phyloP scores from a whole-genome alignment of 169 alveolate species.

The Plasmodium coatneyi region DNA sequence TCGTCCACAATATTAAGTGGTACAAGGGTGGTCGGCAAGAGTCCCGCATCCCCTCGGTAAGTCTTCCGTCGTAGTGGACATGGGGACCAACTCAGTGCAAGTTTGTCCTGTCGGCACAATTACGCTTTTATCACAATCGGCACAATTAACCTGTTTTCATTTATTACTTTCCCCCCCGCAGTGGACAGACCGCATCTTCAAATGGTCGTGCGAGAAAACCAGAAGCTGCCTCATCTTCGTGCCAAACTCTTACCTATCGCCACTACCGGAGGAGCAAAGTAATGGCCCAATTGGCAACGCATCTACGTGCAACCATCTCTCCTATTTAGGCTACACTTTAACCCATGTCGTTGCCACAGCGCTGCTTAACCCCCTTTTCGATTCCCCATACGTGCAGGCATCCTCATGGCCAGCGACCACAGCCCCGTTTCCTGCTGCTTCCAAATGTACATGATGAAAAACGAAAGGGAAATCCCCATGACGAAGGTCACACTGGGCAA shows the following conservation, averaged over 20 bases:
- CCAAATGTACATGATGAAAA: constrained; percentile 70
- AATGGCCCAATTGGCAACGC: background rate
- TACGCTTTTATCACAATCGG: background rate
- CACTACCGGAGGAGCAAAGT: constrained; percentile 75
- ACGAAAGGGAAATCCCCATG: constrained; percentile 55
- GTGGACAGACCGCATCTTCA: constrained; percentile 87
- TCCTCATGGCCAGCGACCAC: constrained; percentile 84
- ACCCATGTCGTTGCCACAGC: background rate
- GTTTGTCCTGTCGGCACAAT: background rate
- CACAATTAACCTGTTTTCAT: background rate
- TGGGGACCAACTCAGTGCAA: background rate
- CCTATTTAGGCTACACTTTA: background rate
- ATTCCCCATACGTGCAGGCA: constrained; percentile 31
- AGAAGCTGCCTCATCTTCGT: constrained; percentile 79
- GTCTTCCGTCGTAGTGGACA: background rate
- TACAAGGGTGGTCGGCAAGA: constrained; percentile 84
- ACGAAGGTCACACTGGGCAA: constrained; percentile 40
- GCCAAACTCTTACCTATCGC: constrained; percentile 77
- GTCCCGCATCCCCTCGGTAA: constrained; percentile 85
- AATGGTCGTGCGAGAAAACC: constrained; percentile 83
- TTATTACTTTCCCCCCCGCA: background rate
- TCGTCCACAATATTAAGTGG: constrained; percentile 84
- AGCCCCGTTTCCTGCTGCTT: constrained; percentile 85
- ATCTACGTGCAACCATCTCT: background rate
- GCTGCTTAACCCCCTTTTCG: background rate